Base-by-base conservation (phyloP, 2,329 filamentous ascomycete species). In the Trematosphaeria pertusa region DNA sequence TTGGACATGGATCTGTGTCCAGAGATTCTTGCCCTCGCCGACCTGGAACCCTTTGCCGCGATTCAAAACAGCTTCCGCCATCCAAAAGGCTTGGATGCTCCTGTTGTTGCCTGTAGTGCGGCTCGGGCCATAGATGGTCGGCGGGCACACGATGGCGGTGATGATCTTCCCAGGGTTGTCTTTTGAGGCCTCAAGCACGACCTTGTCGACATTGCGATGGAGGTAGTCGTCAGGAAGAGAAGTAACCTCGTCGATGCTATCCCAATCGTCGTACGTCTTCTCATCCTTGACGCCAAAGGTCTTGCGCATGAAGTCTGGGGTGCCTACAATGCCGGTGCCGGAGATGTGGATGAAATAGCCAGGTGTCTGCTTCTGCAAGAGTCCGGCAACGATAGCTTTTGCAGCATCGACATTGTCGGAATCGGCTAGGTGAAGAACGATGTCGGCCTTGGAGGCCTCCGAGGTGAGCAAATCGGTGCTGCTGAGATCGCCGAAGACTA, bases 181-280 rank as follows among this genome's bases (percentile, higher is more conserved):
- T 2, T 69, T 66, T 3, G 73, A 76, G 2, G 79, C 75, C 0
- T 67, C 73, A 0, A 87, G 72, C n/a, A 91, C 80, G 18, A 89
- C 77, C 64, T 85, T 82, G 69, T 93, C 88, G 3, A 90, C 81
- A 59, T 85, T 76, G 11, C 86, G 82, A 71, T 91, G 88, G 18
- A 78, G 62, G 8, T 79, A 85, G 0, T 70, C 61, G 59, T 85
- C 81, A 0, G 85, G 85, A 0, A 88, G 60, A 9, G 62, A 76
- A 1, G 81, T 73, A 26, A 87, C 73, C 34, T 81, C 78, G 10
- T 75, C 71, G 28, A 88, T 77, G 39, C 79, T 80, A 8, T 81
- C 74, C 57, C 83, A 75, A 55, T 88, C 86, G 59, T 85, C 73
- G 68, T 85, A 87, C 3, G 75, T 66, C 44, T 78, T 78, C 28